Evolutionary conservation across 106 monocot genomes (phyloP).

Genomic region (Platanthera guangdongensis): DNA sequence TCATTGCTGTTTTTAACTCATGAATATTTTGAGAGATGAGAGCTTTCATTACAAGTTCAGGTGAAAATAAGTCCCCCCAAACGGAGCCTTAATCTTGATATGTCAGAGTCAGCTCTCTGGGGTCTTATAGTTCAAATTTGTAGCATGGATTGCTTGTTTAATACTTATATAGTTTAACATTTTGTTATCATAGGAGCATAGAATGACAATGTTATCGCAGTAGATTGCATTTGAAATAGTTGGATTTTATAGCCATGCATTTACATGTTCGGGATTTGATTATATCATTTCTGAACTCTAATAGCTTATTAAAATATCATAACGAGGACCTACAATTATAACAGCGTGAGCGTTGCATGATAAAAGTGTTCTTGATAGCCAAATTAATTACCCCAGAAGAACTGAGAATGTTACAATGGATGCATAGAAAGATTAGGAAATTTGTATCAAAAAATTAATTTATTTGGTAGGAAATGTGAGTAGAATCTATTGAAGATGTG

Average conservation of each 20-base stretch:
- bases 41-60: not conserved
- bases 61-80: no score
- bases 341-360: no score
- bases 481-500: no score
- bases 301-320: not conserved
- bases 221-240: not conserved
- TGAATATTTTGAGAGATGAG: not conserved
- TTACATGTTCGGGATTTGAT: not conserved
- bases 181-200: not conserved
- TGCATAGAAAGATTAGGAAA: no score
- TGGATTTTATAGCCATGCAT: not conserved
- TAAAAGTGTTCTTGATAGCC: no score
- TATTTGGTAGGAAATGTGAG: no score
- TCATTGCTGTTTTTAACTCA: not conserved
- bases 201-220: not conserved
- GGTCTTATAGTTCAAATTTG: no score
- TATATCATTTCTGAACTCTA: not conserved
- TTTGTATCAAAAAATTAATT: no score
- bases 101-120: no score
- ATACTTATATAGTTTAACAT: not conserved
- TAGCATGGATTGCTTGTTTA: not conserved
- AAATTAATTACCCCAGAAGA: no score
- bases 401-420: no score
- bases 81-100: not conserved
- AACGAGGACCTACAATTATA: no score